Conservation (phyloP, 2,329 filamentous ascomycete genomes). For the Juglanconis oblonga region DNA sequence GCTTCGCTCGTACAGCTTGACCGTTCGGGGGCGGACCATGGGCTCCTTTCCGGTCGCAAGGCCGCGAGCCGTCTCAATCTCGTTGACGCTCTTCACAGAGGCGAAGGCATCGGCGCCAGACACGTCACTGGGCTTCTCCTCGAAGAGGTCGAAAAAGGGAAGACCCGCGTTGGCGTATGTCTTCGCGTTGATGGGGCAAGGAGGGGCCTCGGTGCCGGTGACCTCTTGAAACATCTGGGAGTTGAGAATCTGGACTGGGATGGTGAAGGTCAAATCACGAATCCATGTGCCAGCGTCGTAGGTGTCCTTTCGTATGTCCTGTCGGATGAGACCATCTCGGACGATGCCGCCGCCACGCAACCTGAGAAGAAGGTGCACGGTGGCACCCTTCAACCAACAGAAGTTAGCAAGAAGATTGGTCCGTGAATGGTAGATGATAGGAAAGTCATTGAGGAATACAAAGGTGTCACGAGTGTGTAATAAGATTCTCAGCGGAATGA, state of each 20-base stretch:
- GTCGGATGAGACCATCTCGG: background rate
- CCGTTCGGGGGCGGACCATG: background rate
- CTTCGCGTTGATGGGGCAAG: constrained; percentile 31
- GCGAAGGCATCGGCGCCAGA: constrained; percentile 16
- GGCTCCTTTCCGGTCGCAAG: background rate
- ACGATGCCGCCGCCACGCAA: background rate
- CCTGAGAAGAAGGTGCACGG: background rate
- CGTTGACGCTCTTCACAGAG: constrained; percentile 19
- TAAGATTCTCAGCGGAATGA: background rate
- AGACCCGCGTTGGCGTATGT: constrained; percentile 30
- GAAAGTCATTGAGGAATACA: too few species aligned
- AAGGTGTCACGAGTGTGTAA: too few species aligned
- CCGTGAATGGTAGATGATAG: too few species aligned
- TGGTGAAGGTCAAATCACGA: background rate
- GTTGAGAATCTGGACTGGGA: constrained; percentile 37
- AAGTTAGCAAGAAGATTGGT: too few species aligned
- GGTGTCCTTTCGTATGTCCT: background rate
- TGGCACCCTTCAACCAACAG: background rate
- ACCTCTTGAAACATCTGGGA: constrained; percentile 29
- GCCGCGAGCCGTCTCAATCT: constrained; percentile 19
- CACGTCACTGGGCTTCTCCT: constrained; percentile 19
- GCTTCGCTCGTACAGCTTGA: background rate
- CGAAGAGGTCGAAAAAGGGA: constrained; percentile 35
- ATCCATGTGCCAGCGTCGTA: background rate
- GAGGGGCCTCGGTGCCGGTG: constrained; percentile 33